Evolutionary conservation across 805 yeast genomes (phyloP), one percentile per base, ranked within the genome.

Genomic region (Sungouiozyma ichnusensis): DNA sequence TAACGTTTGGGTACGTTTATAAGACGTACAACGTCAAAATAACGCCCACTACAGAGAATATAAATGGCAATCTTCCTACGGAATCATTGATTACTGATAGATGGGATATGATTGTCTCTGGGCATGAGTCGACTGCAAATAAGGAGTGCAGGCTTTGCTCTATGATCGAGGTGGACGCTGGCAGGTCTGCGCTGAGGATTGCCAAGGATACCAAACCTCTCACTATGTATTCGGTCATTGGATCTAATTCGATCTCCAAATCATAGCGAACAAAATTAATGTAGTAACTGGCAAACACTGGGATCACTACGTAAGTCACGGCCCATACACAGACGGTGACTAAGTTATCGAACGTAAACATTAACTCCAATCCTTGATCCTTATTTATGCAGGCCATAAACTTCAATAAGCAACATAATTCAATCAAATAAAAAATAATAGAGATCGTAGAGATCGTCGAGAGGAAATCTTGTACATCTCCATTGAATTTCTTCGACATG

Each of bases 251-350:
- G 29, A 58, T 48, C 33, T 48, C 40, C 31, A 53, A 42, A 27
- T 56, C 62, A 41, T 56, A 55, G 36, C 62, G 57, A 15, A 57
- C 52, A 36, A 58, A 58, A 43, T 58, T 58, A 47, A 58, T 36
- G 42, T 57, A 58, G 46, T 57, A 57, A 19, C 52, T 46, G 14
- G 50, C 38, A 1, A 55, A 24, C 8, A 48, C 31, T n/a, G 63
- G 63, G 15, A 53, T 2, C 6, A 41, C 32, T 16, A 48, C 35
- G 18, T 53, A 45, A 20, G 49, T 38, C 2, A 20, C 11, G 11
- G 48, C 34, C 60, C 60, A 55, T 14, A 46, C 38, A 15, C 31
- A 16, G 20, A 49, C 24, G 16, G 48, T 40, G 7, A 39, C 34
- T 3, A 43, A 31, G 34, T 42, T 29, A 32, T 49, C 52, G 20